Percentiles rank a stretch among this genome's conserved stretches.
These are phyloP conservation scores for Aristolochia californica DNA, from an alignment of 164 flowering plant species.

Conservation along the genomic window DNA sequence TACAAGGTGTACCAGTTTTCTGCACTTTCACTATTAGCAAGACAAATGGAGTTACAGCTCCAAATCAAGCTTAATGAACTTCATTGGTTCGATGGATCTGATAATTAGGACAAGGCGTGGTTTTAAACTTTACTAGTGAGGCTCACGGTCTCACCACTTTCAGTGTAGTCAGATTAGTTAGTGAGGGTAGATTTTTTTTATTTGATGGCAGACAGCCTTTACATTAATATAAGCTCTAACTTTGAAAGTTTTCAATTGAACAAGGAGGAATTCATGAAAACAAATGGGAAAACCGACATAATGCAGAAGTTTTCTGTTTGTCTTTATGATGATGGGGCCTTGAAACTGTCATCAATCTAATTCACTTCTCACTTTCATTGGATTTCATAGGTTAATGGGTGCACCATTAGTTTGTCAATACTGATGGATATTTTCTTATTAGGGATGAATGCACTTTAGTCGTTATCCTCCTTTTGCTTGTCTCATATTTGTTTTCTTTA, in stretches of 20 bases:
- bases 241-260: constrained; percentile 5
- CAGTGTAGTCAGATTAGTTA: constrained; percentile 8
- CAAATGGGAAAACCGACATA: neutral
- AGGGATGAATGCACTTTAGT: constrained; percentile 16
- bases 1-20: too few relatives aligned
- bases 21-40: too few relatives aligned
- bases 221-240: constrained; percentile 2
- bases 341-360: constrained; percentile 9
- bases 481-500: constrained; percentile 3
- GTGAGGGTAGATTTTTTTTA: constrained; percentile 10
- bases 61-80: too few relatives aligned
- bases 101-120: too few relatives aligned
- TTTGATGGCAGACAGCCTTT: constrained; percentile 30
- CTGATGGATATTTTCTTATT: neutral
- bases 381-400: constrained; percentile 15
- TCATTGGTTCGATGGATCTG: too few relatives aligned
- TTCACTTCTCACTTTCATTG: constrained; percentile 11
- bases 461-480: constrained; percentile 3
- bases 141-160: constrained; percentile 15
- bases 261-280: constrained; percentile 9
- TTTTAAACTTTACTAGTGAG: neutral
- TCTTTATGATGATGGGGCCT: constrained; percentile 14
- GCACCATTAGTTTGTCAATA: constrained; percentile 1
- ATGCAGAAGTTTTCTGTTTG: constrained; percentile 14
- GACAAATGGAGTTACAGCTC: too few relatives aligned